Evolutionary conservation across 1,284 basidiomycete species (phyloP), one percentile per base, ranked within the genome.

Genomic region (Acaromyces ingoldii): DNA sequence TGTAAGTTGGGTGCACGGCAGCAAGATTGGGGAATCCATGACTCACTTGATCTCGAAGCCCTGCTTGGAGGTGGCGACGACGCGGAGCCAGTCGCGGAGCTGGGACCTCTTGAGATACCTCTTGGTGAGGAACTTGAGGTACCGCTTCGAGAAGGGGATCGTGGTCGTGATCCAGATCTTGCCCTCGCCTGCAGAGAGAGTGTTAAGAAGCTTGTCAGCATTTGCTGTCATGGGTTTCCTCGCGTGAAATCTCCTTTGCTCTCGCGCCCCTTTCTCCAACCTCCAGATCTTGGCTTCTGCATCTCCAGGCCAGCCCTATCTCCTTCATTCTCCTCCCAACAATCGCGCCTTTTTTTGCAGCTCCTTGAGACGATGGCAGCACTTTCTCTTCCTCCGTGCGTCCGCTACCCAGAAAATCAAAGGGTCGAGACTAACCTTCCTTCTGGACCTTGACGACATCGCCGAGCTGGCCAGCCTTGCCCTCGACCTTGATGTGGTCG

Each of bases 401-500:
- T n/a, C n/a, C n/a, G n/a, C n/a, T n/a, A n/a, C n/a, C n/a, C n/a
- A n/a, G n/a, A n/a, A n/a, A n/a, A n/a, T n/a, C n/a, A n/a, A n/a
- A n/a, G n/a, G n/a, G n/a, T n/a, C n/a, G n/a, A n/a, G n/a, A 71
- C 69, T 67, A 53, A 62, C 72, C 74, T 69, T 78, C 76, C 49
- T 76, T 71, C 42, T 63, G 55, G 65, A 78, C 67, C 60, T 72
- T 65, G 61, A 78, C 70, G 51, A 67, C 64, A 45, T 78, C 76
- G 48, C 77, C 71, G 83, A 86, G 49, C 71, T 87, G 33, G 84
- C 85, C 3, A 77, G 76, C 77, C 62, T 69, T 80, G 64, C 78
- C 79, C 44, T 82, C 84, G 62, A 92, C 86, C 83, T 91, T 93
- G 77, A 91, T 89, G 68, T 87, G 85, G 81, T 93, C 90, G 77